Evolutionary conservation across 768 basidiomycete genomes (phyloP).

Genomic region (Collybiopsis confluens): DNA sequence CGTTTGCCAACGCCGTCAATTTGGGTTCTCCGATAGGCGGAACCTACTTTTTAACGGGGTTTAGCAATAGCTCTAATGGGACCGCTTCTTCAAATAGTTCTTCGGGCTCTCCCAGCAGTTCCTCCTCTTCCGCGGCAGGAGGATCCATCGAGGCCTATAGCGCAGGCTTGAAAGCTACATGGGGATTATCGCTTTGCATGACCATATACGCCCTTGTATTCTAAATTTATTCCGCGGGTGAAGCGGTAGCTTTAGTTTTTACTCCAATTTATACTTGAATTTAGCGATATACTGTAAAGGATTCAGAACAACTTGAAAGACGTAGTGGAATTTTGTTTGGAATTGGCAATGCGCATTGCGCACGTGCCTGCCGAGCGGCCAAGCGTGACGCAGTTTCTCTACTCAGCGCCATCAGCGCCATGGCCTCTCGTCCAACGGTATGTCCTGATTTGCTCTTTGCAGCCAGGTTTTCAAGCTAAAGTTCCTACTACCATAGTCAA

Average conservation of each 20-base stretch:
- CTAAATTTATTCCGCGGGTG: background rate
- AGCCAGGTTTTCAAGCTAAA: background rate
- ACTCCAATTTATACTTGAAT: too few species aligned
- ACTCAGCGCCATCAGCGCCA: slow-evolving; percentile 57
- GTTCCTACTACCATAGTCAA: slow-evolving; percentile 51
- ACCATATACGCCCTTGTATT: background rate
- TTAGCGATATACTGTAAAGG: too few species aligned
- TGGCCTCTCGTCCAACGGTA: slow-evolving; percentile 64
- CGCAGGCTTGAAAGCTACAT: background rate
- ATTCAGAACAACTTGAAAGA: too few species aligned
- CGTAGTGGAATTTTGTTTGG: too few species aligned
- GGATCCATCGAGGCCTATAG: background rate
- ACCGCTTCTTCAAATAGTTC: slow-evolving; percentile 8
- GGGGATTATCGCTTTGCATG: background rate
- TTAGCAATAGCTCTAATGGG: slow-evolving; percentile 17
- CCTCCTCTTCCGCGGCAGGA: slow-evolving; percentile 8
- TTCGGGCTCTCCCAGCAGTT: background rate
- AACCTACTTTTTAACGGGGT: slow-evolving; percentile 38
- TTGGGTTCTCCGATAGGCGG: slow-evolving; percentile 36
- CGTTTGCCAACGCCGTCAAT: slow-evolving; percentile 27
- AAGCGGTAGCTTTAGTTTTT: background rate
- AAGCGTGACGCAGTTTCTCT: too few species aligned
- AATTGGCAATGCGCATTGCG: too few species aligned
- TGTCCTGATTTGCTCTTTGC: slow-evolving; percentile 16
- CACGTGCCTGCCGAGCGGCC: background rate